Evolutionary conservation across 2,329 filamentous ascomycete genomes (phyloP), one percentile per base, ranked within the genome.

Genomic region (Monilinia aucupariae): DNA sequence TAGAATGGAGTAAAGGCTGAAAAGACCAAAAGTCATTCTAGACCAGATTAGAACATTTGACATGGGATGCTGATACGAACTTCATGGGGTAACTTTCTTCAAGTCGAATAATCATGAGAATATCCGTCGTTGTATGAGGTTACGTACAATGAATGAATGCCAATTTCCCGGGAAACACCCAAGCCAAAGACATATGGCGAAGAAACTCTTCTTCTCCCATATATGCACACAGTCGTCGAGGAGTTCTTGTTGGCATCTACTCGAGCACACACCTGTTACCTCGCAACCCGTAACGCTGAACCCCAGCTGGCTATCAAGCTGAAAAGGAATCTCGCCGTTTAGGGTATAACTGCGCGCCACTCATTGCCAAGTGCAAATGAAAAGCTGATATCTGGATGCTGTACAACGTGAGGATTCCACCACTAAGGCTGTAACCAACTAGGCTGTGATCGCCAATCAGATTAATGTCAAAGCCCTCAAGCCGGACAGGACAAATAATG

Each of bases 331-430:
- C 17, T 34, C 15, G 13, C 22, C 41, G n/a, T 22, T 47, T 56
- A 12, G 41, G 27, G 41, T 34, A 56, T 34, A 9, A 47, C n/a
- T 4, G 41, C 6, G 20, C 39, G 54, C 41, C 54, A 56, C 41
- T 5, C 30, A 55, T n/a, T 20, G 53, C 53, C 53, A 55, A 55
- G 53, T 32, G 20, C 27, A 10, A 32, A 55, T 55, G 53, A 45
- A 22, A 15, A 45, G 30, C 17, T 47, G 27, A 47, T 25, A 12
- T 17, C 32, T 4, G 34, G 41, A 34, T 47, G 20, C n/a, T 17
- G 27, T 47, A 2, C 30, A 27, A 34, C 27, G n/a, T 32, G 22
- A 47, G 22, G 34, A 22, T 13, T 43, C 22, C 27, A 34, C 27
- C 13, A 15, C 20, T 32, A 30, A 43, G 37, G 13, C 15, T 39